Percentiles rank a stretch among this genome's conserved stretches.
phyloP scores from a whole-genome alignment of 2,329 filamentous ascomycete genomes.

The Hypoxylon sp. region DNA sequence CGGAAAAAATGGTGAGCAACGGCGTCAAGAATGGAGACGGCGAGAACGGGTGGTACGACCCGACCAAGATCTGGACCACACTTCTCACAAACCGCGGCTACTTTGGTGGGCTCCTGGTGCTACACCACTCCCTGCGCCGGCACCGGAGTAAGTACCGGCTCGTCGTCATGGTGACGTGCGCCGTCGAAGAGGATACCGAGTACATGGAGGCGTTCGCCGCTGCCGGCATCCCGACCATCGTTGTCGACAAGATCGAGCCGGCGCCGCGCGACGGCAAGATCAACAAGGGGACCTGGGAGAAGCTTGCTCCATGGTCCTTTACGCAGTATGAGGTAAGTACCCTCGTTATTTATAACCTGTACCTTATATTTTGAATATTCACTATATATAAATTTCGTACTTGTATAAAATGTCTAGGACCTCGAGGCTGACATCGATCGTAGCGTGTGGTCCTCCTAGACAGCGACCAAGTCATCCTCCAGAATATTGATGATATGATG shows the following conservation, averaged over 20 bases:
- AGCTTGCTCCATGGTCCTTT: slow-evolving; percentile 55
- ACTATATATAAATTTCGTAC: not conserved
- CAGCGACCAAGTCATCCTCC: slow-evolving; percentile 54
- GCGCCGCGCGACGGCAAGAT: slow-evolving; percentile 54
- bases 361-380: too few species aligned
- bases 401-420: not conserved
- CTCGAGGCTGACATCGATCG: not conserved
- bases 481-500: slow-evolving; percentile 56
- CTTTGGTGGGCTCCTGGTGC: slow-evolving; percentile 53
- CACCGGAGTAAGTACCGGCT: slow-evolving; percentile 51
- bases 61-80: slow-evolving; percentile 55
- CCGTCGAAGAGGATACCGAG: slow-evolving; percentile 55
- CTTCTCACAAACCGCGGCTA: slow-evolving; percentile 54
- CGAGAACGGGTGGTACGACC: slow-evolving; percentile 46
- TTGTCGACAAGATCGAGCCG: slow-evolving; percentile 56
- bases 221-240: slow-evolving; percentile 55
- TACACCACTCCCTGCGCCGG: slow-evolving; percentile 52
- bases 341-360: not conserved
- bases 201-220: slow-evolving; percentile 55
- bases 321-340: slow-evolving; percentile 53
- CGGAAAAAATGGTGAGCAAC: slow-evolving; percentile 32
- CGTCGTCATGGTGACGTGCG: slow-evolving; percentile 54
- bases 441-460: slow-evolving; percentile 55
- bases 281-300: slow-evolving; percentile 56
- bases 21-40: slow-evolving; percentile 24